Evolutionary conservation across 2,329 filamentous ascomycete species (phyloP).

Genomic region (Fragosphaeria purpurea): DNA sequence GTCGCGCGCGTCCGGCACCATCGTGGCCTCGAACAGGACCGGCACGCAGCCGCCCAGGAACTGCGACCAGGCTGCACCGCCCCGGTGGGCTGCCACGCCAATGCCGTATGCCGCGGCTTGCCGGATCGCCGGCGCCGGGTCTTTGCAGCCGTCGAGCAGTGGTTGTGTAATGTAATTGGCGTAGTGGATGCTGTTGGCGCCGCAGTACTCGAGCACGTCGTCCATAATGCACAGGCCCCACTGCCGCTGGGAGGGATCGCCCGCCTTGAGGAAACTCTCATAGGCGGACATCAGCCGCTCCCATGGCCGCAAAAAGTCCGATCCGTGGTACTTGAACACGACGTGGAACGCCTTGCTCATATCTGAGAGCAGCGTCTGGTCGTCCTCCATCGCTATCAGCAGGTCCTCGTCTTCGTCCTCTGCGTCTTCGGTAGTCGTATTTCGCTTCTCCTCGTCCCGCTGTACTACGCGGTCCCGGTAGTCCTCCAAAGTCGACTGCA

Average conservation of each 20-base stretch:
- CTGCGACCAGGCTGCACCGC: conserved; percentile 75
- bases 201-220: conserved; percentile 95
- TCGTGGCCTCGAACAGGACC: conserved; percentile 74
- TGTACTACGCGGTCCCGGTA: conserved; percentile 80
- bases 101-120: conserved; percentile 95
- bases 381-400: conserved; percentile 88
- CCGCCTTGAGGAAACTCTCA: conserved; percentile 68
- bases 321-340: conserved; percentile 93
- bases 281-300: conserved; percentile 79
- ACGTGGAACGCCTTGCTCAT: conserved; percentile 99
- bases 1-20: conserved; percentile 68
- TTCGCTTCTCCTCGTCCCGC: conserved; percentile 71
- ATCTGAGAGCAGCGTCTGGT: conserved; percentile 90
- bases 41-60: conserved; percentile 75
- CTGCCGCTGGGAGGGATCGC: conserved; percentile 83
- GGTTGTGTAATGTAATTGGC: conserved; percentile 78
- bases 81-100: conserved; percentile 88
- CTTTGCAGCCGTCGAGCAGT: conserved; percentile 74
- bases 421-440: conserved; percentile 67
- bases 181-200: conserved; percentile 77
- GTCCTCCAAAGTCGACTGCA: conserved; percentile 78
- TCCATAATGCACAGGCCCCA: conserved; percentile 99
- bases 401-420: conserved; percentile 81
- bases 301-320: conserved; percentile 78
- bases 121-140: conserved; percentile 72